Percentiles rank a stretch among this genome's conserved stretches.
Conservation (phyloP, 768 basidiomycete species). For the Vararia minispora region DNA sequence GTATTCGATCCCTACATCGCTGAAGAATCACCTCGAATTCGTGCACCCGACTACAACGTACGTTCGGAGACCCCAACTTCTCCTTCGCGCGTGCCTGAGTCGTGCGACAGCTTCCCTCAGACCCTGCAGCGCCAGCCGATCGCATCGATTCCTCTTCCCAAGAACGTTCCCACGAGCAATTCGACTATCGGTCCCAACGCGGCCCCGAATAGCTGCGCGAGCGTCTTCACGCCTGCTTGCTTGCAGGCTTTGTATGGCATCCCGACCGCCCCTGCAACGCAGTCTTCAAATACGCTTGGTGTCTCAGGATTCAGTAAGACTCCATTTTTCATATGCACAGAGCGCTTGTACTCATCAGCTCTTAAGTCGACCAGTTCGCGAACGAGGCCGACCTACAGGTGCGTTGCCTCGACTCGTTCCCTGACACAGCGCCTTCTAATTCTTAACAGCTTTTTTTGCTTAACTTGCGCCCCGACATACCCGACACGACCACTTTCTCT, state of each 20-base stretch:
- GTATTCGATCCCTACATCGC: constrained; percentile 13
- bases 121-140: not conserved
- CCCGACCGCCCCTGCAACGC: constrained; percentile 7
- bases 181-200: not conserved
- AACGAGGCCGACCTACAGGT: constrained; percentile 12
- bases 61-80: not conserved
- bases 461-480: constrained; percentile 8
- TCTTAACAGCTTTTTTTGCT: constrained; percentile 6
- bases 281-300: constrained; percentile 9
- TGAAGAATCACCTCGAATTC: constrained; percentile 11
- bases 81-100: not conserved
- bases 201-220: constrained; percentile 1
- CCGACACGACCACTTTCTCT: constrained; percentile 8
- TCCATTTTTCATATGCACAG: no score
- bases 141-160: constrained; percentile 1
- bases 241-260: constrained; percentile 16
- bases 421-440: not conserved
- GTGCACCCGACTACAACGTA: constrained; percentile 12
- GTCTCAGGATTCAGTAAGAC: constrained; percentile 15
- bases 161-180: not conserved
- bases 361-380: constrained; percentile 13
- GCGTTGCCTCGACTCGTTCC: not conserved
- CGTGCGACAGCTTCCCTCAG: constrained; percentile 2
- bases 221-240: constrained; percentile 14
- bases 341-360: no score